Evolutionary conservation across 2,329 filamentous ascomycete genomes (phyloP).

Genomic region (Torrubiella hemipterigena): DNA sequence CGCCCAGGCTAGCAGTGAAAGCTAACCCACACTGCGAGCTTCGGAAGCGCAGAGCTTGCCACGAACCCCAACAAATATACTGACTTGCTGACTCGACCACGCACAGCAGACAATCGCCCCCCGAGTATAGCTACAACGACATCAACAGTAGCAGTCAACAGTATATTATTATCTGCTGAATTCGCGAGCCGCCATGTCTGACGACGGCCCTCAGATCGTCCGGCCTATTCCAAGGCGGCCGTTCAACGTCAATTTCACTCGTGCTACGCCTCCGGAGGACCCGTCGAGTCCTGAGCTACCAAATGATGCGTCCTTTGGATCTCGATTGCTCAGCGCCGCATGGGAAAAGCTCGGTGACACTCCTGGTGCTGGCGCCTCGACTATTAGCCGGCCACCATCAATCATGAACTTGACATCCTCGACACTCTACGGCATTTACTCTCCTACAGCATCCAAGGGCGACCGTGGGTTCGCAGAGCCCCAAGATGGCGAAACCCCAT

Average conservation of each 20-base stretch:
- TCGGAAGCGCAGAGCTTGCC: too few species aligned
- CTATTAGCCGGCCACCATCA: conserved; percentile 60
- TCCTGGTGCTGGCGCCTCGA: conserved; percentile 10
- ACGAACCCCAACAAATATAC: too few species aligned
- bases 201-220: conserved; percentile 42
- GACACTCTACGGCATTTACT: conserved; percentile 87
- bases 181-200: conserved; percentile 17
- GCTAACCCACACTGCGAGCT: too few species aligned
- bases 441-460: conserved; percentile 45
- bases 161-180: too few species aligned
- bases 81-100: too few species aligned
- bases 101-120: too few species aligned
- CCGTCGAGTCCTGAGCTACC: conserved; percentile 14
- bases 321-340: conserved; percentile 13
- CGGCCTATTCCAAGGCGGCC: conserved; percentile 62
- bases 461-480: conserved; percentile 26
- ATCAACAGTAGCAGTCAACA: too few species aligned
- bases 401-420: conserved; percentile 79
- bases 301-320: too few species aligned
- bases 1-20: too few species aligned
- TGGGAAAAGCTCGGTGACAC: conserved; percentile 5
- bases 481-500: conserved; percentile 57
- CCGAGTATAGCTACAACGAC: too few species aligned
- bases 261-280: conserved; percentile 30
- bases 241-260: conserved; percentile 47